phyloP scores from a whole-genome alignment of 352 stramenopile species.

The Pythium brachiatum region DNA sequence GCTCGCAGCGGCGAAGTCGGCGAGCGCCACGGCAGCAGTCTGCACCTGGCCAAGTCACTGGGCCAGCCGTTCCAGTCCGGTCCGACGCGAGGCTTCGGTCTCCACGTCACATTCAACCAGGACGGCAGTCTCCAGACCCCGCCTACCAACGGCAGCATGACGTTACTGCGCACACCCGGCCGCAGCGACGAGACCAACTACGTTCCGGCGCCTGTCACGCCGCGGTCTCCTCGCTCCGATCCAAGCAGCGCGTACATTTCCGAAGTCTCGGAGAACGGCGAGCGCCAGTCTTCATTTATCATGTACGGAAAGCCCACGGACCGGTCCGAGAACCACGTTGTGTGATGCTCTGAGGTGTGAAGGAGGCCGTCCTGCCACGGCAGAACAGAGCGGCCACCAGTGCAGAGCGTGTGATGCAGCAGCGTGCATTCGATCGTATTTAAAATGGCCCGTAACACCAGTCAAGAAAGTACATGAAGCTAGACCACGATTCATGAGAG shows the following conservation, averaged over 20 bases:
- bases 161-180: constrained; percentile 18
- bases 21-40: constrained; percentile 32
- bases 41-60: constrained; percentile 27
- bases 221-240: constrained; percentile 53
- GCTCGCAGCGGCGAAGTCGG: constrained; percentile 59
- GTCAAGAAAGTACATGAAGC: neutral
- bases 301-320: constrained; percentile 55
- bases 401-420: neutral
- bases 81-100: constrained; percentile 50
- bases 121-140: constrained; percentile 20
- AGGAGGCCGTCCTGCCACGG: no score
- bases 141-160: constrained; percentile 11
- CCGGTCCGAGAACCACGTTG: constrained; percentile 20
- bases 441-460: constrained; percentile 3
- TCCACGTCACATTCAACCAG: constrained; percentile 55
- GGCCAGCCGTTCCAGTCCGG: constrained; percentile 26
- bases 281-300: constrained; percentile 57
- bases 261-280: constrained; percentile 38
- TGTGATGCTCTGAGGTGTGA: constrained; percentile 15
- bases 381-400: no score
- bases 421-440: constrained; percentile 6
- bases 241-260: constrained; percentile 61
- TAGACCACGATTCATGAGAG: no score
- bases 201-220: constrained; percentile 47
- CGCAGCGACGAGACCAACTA: constrained; percentile 45